Conservation (phyloP, 1,284 basidiomycete species). For the Trichosporon coremiiforme region DNA sequence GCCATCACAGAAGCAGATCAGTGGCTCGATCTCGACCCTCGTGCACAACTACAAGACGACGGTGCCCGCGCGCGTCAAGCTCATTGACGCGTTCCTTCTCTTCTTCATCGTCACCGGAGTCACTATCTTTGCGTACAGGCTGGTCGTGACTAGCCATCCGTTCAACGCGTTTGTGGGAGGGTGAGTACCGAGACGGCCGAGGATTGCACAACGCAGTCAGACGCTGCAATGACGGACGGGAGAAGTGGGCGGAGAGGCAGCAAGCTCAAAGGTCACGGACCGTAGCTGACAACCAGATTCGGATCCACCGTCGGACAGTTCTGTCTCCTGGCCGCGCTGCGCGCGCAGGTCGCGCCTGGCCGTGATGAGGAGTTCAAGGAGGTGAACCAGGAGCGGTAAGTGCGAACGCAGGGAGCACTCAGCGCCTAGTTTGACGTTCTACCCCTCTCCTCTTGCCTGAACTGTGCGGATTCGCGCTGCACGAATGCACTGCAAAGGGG, state of each 20-base stretch:
- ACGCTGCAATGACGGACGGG: no score
- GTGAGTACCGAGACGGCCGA: slow-evolving; percentile 60
- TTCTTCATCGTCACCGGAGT: slow-evolving; percentile 92
- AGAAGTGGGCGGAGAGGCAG: no score
- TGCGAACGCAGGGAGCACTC: slow-evolving; percentile 23
- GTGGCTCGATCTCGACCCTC: slow-evolving; percentile 63
- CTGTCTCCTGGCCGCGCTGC: slow-evolving; percentile 86
- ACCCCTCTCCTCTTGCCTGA: no score
- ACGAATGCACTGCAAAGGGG: no score
- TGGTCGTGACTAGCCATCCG: slow-evolving; percentile 88
- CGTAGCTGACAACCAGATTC: slow-evolving; percentile 67
- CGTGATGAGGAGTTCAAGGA: slow-evolving; percentile 69
- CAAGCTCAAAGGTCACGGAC: no score
- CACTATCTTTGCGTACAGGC: slow-evolving; percentile 86
- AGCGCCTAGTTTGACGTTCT: no score
- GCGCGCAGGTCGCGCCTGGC: slow-evolving; percentile 84
- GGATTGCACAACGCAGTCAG: no score
- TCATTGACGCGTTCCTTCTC: slow-evolving; percentile 88
- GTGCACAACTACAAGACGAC: slow-evolving; percentile 75
- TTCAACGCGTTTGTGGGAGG: slow-evolving; percentile 97
- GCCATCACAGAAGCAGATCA: slow-evolving; percentile 33
- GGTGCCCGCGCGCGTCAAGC: slow-evolving; percentile 82
- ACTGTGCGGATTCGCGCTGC: no score
- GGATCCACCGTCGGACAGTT: slow-evolving; percentile 94
- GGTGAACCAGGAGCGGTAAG: slow-evolving; percentile 91